A percentile compares a stretch with the other conserved stretches of the same genome.
Conservation (phyloP, 805 yeast genomes). For the Metschnikowia peoriensis region DNA sequence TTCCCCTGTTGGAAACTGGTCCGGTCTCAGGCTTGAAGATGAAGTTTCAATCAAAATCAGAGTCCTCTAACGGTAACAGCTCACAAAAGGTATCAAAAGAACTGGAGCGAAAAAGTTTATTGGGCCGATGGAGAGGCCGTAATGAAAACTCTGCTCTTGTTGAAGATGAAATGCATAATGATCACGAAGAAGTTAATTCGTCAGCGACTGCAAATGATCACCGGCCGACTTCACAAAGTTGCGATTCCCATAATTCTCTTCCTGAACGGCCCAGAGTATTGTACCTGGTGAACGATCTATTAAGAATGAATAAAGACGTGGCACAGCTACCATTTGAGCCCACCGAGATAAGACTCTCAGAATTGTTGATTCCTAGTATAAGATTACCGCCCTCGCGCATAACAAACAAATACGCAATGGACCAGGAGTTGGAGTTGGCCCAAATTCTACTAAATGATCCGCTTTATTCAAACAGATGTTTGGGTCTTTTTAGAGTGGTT, state of each 20-base stretch:
- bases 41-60: neutral
- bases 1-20: neutral
- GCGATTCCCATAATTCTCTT: neutral
- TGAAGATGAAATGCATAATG: neutral
- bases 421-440: conserved; percentile 4
- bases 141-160: neutral
- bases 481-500: conserved; percentile 15
- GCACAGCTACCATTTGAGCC: conserved; percentile 1
- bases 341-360: conserved; percentile 10
- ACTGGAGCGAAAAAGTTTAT: conserved; percentile 3
- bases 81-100: conserved; percentile 1
- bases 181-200: neutral
- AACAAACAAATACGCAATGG: conserved; percentile 4
- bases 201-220: conserved; percentile 5
- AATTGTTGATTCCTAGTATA: conserved; percentile 4
- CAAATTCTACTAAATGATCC: conserved; percentile 3
- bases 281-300: conserved; percentile 6
- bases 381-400: neutral
- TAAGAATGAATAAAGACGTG: conserved; percentile 1
- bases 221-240: neutral
- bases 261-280: neutral
- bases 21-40: neutral
- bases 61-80: neutral
- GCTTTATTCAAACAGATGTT: conserved; percentile 2
- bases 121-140: conserved; percentile 7